phyloP scores from a whole-genome alignment of 1,139 yeast species.

The Blastobotrys buckinghamii region DNA sequence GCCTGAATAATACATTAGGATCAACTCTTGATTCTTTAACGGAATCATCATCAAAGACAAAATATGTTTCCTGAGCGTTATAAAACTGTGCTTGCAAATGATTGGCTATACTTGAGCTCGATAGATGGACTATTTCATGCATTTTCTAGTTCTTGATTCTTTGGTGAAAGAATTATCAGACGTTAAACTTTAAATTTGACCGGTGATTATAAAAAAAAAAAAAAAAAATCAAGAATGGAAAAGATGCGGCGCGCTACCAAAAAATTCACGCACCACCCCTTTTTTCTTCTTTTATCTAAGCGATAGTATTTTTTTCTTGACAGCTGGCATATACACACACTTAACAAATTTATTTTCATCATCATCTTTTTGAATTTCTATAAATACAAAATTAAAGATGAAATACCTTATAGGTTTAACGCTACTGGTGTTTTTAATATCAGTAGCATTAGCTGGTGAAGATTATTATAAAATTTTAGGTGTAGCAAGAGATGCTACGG shows the following conservation, averaged over 20 bases:
- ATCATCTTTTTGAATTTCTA: too few species aligned
- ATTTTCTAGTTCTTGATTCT: conserved; percentile 30
- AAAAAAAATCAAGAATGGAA: too few species aligned
- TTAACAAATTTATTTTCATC: too few species aligned
- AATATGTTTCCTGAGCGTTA: conserved; percentile 67
- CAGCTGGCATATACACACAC: too few species aligned
- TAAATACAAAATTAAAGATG: too few species aligned
- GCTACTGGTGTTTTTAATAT: background rate
- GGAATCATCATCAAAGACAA: conserved; percentile 43
- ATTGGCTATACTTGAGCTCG: conserved; percentile 68
- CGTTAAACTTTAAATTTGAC: background rate
- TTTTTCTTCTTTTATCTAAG: too few species aligned
- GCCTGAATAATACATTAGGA: conserved; percentile 42
- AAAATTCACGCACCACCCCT: too few species aligned
- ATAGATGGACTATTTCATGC: conserved; percentile 67
- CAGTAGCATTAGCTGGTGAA: background rate
- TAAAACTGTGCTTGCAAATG: conserved; percentile 73
- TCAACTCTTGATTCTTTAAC: conserved; percentile 38
- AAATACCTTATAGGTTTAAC: background rate
- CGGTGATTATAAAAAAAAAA: background rate
- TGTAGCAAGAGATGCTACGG: conserved; percentile 59
- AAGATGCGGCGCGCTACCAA: too few species aligned
- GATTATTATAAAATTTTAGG: conserved; percentile 46
- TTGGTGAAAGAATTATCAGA: background rate
- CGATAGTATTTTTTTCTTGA: too few species aligned